Evolutionary conservation across 2,329 filamentous ascomycete genomes (phyloP).

Genomic region (Xylaria sp.): DNA sequence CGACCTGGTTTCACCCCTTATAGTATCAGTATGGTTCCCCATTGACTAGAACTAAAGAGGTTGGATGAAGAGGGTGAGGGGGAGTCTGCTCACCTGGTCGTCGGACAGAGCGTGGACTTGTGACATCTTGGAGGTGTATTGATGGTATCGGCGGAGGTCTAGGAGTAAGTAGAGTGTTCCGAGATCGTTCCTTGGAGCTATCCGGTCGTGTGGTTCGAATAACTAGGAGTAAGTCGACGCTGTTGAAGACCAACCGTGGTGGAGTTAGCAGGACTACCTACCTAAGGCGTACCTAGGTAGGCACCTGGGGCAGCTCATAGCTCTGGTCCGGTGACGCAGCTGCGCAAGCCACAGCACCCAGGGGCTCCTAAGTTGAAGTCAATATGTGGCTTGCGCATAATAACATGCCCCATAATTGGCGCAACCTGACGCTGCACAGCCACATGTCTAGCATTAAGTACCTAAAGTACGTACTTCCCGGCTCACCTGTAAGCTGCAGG

Average conservation of each 20-base stretch:
- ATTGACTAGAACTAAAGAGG: too few relatives aligned
- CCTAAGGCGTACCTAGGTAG: slow-evolving; percentile 9
- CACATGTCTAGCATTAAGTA: not conserved
- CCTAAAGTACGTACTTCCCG: not conserved
- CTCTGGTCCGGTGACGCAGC: slow-evolving; percentile 35
- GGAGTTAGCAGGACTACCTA: slow-evolving; percentile 20
- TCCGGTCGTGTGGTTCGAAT: not conserved
- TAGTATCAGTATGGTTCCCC: slow-evolving; percentile 14
- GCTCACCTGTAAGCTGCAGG: slow-evolving; percentile 12
- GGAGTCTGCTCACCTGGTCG: slow-evolving; percentile 79
- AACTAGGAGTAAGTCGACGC: slow-evolving; percentile 10
- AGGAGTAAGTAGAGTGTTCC: not conserved
- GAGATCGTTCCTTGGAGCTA: slow-evolving; percentile 9
- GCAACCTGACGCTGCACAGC: not conserved
- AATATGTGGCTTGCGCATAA: not conserved
- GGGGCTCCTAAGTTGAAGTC: too few relatives aligned
- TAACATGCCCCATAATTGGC: not conserved
- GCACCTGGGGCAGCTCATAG: slow-evolving; percentile 31
- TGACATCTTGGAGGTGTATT: slow-evolving; percentile 76
- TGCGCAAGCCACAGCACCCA: slow-evolving; percentile 35
- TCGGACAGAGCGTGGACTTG: slow-evolving; percentile 95
- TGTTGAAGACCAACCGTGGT: slow-evolving; percentile 29
- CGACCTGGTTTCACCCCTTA: slow-evolving; percentile 72
- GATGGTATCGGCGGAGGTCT: slow-evolving; percentile 29
- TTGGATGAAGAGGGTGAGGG: slow-evolving; percentile 28